Evolutionary conservation across 768 basidiomycete genomes (phyloP), one percentile per base, ranked within the genome.

Genomic region (Amyloporia xantha): DNA sequence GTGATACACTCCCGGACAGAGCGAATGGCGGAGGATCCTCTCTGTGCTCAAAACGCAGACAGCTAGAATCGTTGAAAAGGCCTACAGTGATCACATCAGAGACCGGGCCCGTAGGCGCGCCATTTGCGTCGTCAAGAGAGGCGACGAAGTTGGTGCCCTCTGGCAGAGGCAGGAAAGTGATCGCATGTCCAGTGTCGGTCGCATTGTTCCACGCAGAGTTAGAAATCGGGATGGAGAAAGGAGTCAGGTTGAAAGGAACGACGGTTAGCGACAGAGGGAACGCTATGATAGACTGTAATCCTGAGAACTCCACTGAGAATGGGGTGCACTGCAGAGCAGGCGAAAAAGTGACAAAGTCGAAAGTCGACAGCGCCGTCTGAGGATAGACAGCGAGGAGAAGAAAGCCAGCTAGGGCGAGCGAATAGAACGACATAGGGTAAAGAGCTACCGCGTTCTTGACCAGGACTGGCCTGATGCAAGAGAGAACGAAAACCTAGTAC

Each of bases 141-240:
- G 79, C 77, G 36, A 85, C 56, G 50, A 83, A 81, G 12, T 61
- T 59, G 6, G 76, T 72, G 23, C 71, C 73, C 1, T 71, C 74
- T 2, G 70, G 52, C 17, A 81, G 65, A 4, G 81, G 81, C 1
- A 83, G 65, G 56, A 76, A 77, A 4, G 74, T 68, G 44, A 81
- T 65, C 25, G 62, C 61, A 13, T 75, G 66, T 1, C 76, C 76
- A 9, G 67, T 66, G 12, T 65, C 61, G 44, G 71, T 64, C 20
- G 64, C 61, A 13, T 62, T 51, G 41, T 67, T 56, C 66, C 67
- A 68, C n/a, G 53, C 51, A 13, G 66, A 59, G 40, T 66, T 58
- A 11, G 72, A 68, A 30, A 83, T 66, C 21, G 71, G 65, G 45
- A 83, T 69, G 36, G 66, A 65, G 38, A 79, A 60, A 1, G 78